These are phyloP conservation scores for Plasmodium blacklocki DNA, from an alignment of 169 alveolate genomes.

Conservation along the genomic window DNA sequence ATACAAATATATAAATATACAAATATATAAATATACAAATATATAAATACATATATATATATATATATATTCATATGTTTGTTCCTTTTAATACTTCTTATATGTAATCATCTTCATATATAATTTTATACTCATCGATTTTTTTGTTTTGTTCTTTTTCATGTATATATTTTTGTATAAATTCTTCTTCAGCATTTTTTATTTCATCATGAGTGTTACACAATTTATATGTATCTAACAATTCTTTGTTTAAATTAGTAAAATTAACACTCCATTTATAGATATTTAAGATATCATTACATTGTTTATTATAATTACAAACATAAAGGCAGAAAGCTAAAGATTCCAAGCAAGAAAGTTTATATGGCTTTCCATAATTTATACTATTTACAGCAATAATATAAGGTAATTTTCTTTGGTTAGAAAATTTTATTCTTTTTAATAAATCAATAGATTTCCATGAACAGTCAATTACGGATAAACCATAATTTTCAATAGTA, in stretches of 20 bases:
- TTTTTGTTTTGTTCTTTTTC: constrained; percentile 63
- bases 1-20: too few relatives aligned
- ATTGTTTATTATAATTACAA: constrained; percentile 72
- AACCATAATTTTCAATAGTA: constrained; percentile 57
- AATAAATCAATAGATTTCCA: constrained; percentile 75
- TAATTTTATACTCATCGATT: constrained; percentile 64
- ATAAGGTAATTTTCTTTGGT: constrained; percentile 75
- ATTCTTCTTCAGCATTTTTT: constrained; percentile 66
- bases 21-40: too few relatives aligned
- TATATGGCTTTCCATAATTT: constrained; percentile 77
- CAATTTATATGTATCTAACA: constrained; percentile 66
- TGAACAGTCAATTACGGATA: constrained; percentile 75
- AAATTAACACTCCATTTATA: constrained; percentile 74
- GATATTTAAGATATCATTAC: constrained; percentile 54
- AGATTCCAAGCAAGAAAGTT: constrained; percentile 75
- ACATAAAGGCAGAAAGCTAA: constrained; percentile 73
- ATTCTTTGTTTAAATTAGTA: constrained; percentile 55
- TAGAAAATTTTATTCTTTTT: constrained; percentile 59
- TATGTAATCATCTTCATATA: constrained; percentile 72
- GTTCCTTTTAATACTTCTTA: not conserved
- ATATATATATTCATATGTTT: too few relatives aligned
- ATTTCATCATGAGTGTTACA: constrained; percentile 67
- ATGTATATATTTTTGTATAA: constrained; percentile 28
- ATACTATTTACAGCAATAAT: constrained; percentile 76
- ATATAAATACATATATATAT: too few relatives aligned